Conservation (phyloP, 2,329 filamentous ascomycete species). For the Aspergillus luchuensis region DNA sequence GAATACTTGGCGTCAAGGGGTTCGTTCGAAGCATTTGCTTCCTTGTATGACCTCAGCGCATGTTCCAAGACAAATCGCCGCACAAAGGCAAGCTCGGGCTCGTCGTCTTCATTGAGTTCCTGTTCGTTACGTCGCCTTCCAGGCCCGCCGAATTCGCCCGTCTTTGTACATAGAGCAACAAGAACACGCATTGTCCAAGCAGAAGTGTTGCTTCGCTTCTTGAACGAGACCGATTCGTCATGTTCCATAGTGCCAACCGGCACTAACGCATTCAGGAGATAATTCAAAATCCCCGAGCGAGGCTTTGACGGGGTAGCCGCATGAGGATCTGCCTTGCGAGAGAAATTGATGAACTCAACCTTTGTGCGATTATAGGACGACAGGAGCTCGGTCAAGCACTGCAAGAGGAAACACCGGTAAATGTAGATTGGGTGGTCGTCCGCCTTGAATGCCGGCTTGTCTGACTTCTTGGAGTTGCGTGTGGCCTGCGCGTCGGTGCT, state of each 20-base stretch:
- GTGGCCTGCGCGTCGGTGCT: constrained; percentile 31
- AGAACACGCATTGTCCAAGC: constrained; percentile 83
- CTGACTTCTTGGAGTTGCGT: constrained; percentile 60
- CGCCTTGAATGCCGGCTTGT: constrained; percentile 79
- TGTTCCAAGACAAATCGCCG: constrained; percentile 95
- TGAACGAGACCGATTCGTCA: constrained; percentile 72
- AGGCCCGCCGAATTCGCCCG: constrained; percentile 70
- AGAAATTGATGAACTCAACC: constrained; percentile 99
- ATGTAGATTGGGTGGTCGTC: constrained; percentile 96
- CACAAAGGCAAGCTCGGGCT: constrained; percentile 72
- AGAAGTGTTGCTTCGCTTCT: constrained; percentile 84
- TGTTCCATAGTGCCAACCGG: constrained; percentile 67
- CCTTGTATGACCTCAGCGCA: constrained; percentile 86
- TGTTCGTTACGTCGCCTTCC: constrained; percentile 54
- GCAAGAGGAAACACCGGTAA: constrained; percentile 91
- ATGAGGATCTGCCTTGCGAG: constrained; percentile 81
- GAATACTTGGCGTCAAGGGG: constrained; percentile 83
- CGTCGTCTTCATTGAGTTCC: constrained; percentile 41
- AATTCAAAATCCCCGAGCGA: constrained; percentile 88
- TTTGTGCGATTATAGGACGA: constrained; percentile 93
- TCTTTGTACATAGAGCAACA: constrained; percentile 84
- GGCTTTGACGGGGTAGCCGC: constrained; percentile 90
- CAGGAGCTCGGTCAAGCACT: constrained; percentile 86
- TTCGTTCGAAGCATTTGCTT: constrained; percentile 77
- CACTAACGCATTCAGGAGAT: constrained; percentile 79